Evolutionary conservation across 2,329 filamentous ascomycete genomes (phyloP), one percentile per base, ranked within the genome.

Genomic region (Ophiostoma pallidulum): DNA sequence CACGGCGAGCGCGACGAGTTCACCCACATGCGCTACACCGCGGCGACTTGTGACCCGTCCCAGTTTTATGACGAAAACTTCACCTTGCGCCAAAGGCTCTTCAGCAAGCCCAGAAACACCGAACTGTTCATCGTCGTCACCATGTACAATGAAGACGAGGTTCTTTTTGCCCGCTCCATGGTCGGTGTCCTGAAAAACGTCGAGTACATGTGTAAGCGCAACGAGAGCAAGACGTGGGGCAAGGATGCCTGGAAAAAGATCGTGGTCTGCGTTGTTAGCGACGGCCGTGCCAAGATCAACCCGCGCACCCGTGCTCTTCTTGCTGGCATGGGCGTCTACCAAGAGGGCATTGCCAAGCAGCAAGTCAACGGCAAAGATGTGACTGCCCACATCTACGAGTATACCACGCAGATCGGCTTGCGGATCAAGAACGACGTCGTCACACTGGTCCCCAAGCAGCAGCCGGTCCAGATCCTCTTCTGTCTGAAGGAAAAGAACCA

Each of bases 161-260:
- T 97, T 55, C 73, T 96, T 51, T 96, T 98, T 62, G 89, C 92
- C 20, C 82, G 92, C 36, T 97, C 92, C 4, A 87, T 98, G 87
- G 86, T 83, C 42, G 92, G 92, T 64, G 89, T 98, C 5, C 91
- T 97, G 73, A 97, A 98, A 71, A 98, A 98, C 64, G 87, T 98
- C 57, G 91, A 96, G 64, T 90, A 91, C 72, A 96, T 98, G 86
- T 96, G 92, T 66, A 88, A 86, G 51, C 80, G 91, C 42, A 88
- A 83, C 39, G 88, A 85, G 63, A 95, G 89, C 68, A 94, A 95
- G 69, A 97, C 91, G 1, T 98, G 92, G 92, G 92, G 92, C 56
- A 92, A 94, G 64, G 88, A 95, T 59, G 90, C 91, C 4, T 98
- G 92, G 92, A 97, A 98, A 72, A 98, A 98, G 73, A 97, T 98